Evolutionary conservation across 2,329 filamentous ascomycete species (phyloP).

Genomic region (Chrysoporthe puriensis): DNA sequence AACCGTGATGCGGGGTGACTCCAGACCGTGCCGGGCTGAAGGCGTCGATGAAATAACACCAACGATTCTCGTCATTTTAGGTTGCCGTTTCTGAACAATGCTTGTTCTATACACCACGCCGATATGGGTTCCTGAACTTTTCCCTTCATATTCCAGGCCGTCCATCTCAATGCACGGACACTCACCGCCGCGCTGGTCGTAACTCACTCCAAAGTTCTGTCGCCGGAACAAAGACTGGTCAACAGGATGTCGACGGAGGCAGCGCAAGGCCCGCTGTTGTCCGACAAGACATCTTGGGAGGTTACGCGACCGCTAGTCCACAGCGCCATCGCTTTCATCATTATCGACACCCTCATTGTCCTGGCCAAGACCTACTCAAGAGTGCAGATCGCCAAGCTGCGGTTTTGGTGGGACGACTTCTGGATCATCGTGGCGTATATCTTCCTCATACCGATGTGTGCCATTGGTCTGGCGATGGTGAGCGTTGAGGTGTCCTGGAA

Average conservation of each 20-base stretch:
- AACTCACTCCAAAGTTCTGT: background rate
- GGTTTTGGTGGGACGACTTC: conserved; percentile 29
- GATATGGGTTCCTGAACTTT: background rate
- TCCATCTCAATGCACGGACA: background rate
- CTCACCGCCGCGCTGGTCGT: background rate
- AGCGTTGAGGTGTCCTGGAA: conserved; percentile 19
- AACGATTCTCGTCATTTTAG: background rate
- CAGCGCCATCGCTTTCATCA: conserved; percentile 17
- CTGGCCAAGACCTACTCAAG: conserved; percentile 26
- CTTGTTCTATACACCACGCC: background rate
- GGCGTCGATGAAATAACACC: background rate
- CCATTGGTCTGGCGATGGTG: conserved; percentile 20
- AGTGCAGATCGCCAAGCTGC: conserved; percentile 17
- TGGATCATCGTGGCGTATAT: conserved; percentile 24
- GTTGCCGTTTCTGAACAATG: background rate
- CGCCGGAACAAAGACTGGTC: background rate
- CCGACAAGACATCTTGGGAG: conserved; percentile 19
- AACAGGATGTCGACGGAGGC: conserved; percentile 14
- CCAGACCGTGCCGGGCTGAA: background rate
- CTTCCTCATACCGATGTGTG: conserved; percentile 26
- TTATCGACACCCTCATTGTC: conserved; percentile 25
- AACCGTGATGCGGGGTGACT: background rate
- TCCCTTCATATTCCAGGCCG: background rate
- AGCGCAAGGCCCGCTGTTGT: conserved; percentile 23
- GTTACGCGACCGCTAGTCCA: conserved; percentile 22